phyloP scores from a whole-genome alignment of 2,329 filamentous ascomycete genomes.

The Leptographium galeiforme region DNA sequence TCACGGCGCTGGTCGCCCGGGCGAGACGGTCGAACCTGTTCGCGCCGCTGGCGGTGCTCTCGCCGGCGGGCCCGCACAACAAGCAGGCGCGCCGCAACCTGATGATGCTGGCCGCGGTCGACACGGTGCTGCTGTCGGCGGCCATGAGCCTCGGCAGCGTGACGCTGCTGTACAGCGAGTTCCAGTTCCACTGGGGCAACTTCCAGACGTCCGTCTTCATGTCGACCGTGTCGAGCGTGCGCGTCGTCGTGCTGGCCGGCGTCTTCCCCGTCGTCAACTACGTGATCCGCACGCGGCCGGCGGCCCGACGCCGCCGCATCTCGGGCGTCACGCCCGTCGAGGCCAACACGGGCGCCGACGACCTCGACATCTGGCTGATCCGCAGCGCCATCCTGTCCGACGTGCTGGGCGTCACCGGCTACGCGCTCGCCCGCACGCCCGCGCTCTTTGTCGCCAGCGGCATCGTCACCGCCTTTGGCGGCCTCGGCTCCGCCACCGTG shows the following conservation, averaged over 20 bases:
- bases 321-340: slow-evolving; percentile 26
- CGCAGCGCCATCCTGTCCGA: slow-evolving; percentile 66
- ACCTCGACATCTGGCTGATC: slow-evolving; percentile 64
- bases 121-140: slow-evolving; percentile 69
- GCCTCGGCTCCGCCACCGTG: slow-evolving; percentile 72
- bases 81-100: slow-evolving; percentile 62
- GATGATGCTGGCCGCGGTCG: slow-evolving; percentile 64
- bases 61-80: slow-evolving; percentile 53
- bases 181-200: slow-evolving; percentile 69
- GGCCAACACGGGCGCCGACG: slow-evolving; percentile 57
- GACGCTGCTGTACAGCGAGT: slow-evolving; percentile 70
- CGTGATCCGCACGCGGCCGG: slow-evolving; percentile 48
- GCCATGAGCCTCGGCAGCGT: slow-evolving; percentile 73
- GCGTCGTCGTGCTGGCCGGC: slow-evolving; percentile 62
- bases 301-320: slow-evolving; percentile 26
- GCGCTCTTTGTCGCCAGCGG: slow-evolving; percentile 59
- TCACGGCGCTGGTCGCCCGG: slow-evolving; percentile 2
- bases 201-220: slow-evolving; percentile 71
- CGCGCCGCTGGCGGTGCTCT: slow-evolving; percentile 63
- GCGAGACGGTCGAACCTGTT: slow-evolving; percentile 51
- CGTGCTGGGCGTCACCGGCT: slow-evolving; percentile 61
- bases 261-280: slow-evolving; percentile 68
- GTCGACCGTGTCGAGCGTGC: slow-evolving; percentile 61
- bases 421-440: slow-evolving; percentile 49
- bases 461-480: slow-evolving; percentile 62